Percentiles rank a stretch among this genome's conserved stretches.
Conservation (phyloP, 1,139 yeast species). For the Candida freyschussii region DNA sequence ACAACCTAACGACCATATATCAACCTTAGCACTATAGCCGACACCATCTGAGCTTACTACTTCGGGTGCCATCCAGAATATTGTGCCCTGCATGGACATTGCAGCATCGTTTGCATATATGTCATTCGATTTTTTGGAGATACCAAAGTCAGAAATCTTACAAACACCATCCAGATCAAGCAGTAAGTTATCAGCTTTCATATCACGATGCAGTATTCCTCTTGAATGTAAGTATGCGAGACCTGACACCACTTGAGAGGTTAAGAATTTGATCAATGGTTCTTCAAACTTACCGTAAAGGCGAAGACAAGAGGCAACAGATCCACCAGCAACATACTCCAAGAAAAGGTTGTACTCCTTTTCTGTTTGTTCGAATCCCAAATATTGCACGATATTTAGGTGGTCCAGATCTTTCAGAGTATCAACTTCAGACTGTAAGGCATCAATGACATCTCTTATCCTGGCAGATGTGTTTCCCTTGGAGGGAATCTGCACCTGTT, state of each 20-base stretch:
- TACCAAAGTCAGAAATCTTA: slow-evolving; percentile 96
- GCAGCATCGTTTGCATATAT: slow-evolving; percentile 89
- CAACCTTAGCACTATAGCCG: slow-evolving; percentile 95
- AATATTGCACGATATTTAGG: slow-evolving; percentile 87
- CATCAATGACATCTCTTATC: slow-evolving; percentile 63
- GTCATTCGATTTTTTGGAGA: slow-evolving; percentile 81
- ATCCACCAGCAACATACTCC: slow-evolving; percentile 98
- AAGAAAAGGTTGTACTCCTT: slow-evolving; percentile 78
- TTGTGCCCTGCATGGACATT: slow-evolving; percentile 98
- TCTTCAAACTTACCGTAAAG: slow-evolving; percentile 86
- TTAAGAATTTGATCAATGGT: slow-evolving; percentile 62
- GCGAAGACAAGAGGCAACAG: slow-evolving; percentile 82
- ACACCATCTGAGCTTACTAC: slow-evolving; percentile 84
- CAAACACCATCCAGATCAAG: slow-evolving; percentile 91
- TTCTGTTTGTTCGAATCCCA: slow-evolving; percentile 81
- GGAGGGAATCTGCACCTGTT: slow-evolving; percentile 53
- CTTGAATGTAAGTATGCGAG: slow-evolving; percentile 77
- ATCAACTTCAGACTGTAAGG: slow-evolving; percentile 86
- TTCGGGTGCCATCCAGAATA: slow-evolving; percentile 99
- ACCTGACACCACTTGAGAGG: slow-evolving; percentile 79
- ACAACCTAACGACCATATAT: slow-evolving; percentile 92
- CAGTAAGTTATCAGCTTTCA: slow-evolving; percentile 90
- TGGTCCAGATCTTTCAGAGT: slow-evolving; percentile 94
- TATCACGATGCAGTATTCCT: slow-evolving; percentile 90
- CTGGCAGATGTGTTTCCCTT: slow-evolving; percentile 46